Percentiles rank a stretch among this genome's conserved stretches.
Evolutionary conservation across 2,329 filamentous ascomycete species (phyloP).

Genomic region (Apiospora aurea): DNA sequence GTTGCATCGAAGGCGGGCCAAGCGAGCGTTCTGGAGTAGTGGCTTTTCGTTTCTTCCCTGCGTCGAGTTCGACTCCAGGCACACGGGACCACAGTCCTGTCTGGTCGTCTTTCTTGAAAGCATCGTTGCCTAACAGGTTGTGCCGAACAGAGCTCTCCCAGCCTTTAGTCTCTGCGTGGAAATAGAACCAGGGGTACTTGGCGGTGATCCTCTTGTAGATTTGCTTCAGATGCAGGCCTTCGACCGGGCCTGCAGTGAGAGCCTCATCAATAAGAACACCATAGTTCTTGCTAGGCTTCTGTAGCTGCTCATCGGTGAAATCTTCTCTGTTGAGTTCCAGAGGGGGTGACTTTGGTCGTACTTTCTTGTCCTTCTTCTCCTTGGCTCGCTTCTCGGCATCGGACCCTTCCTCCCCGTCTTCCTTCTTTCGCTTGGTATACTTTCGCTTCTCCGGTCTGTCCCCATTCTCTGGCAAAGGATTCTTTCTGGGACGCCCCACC

Average conservation of each 20-base stretch:
- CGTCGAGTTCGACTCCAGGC: slow-evolving; percentile 64
- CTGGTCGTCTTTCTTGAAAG: slow-evolving; percentile 64
- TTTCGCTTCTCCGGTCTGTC: slow-evolving; percentile 69
- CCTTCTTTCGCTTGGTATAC: slow-evolving; percentile 69
- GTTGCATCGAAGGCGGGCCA: slow-evolving; percentile 35
- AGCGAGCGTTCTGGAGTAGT: slow-evolving; percentile 56
- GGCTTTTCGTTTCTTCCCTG: slow-evolving; percentile 66
- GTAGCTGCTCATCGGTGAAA: slow-evolving; percentile 64
- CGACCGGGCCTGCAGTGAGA: slow-evolving; percentile 58
- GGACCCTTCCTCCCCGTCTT: slow-evolving; percentile 62
- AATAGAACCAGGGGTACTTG: slow-evolving; percentile 66
- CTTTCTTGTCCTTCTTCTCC: slow-evolving; percentile 67
- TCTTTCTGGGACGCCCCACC: slow-evolving; percentile 70
- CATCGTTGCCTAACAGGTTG: slow-evolving; percentile 68
- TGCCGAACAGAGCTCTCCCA: slow-evolving; percentile 72
- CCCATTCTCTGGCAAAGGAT: slow-evolving; percentile 65
- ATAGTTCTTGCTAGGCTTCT: slow-evolving; percentile 69
- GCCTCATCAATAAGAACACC: slow-evolving; percentile 67
- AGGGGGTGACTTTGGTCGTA: slow-evolving; percentile 65
- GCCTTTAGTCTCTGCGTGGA: slow-evolving; percentile 67
- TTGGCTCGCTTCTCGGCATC: slow-evolving; percentile 61
- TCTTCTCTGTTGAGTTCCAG: slow-evolving; percentile 61
- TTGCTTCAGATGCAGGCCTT: slow-evolving; percentile 65
- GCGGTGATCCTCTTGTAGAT: slow-evolving; percentile 68
- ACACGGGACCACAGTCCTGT: slow-evolving; percentile 65